Percentiles rank a stretch among this genome's conserved stretches.
Conservation (phyloP, 192 early-diverging fungal species). For the Backusella tuberculispora region DNA sequence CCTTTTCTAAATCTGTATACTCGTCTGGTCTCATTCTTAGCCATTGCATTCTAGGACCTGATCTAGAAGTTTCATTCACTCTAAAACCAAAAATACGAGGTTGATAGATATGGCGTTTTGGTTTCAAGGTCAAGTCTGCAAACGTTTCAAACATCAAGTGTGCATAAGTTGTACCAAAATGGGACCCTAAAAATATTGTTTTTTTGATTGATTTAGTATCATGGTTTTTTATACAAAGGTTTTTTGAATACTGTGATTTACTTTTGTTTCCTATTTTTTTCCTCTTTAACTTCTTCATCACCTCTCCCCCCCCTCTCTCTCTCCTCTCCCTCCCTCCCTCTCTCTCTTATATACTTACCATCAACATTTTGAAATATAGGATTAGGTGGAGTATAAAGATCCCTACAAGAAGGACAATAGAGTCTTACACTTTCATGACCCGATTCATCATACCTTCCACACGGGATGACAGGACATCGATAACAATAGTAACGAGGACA, state of each 20-base stretch:
- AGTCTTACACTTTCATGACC: slow-evolving; percentile 75
- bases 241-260: too few species aligned
- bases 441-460: slow-evolving; percentile 69
- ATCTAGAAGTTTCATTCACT: slow-evolving; percentile 71
- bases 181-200: slow-evolving; percentile 69
- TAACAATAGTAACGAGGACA: slow-evolving; percentile 77
- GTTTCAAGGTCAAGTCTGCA: slow-evolving; percentile 74
- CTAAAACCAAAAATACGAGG: slow-evolving; percentile 94
- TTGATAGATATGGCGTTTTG: slow-evolving; percentile 66
- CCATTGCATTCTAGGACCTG: slow-evolving; percentile 93
- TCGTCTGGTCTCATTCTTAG: slow-evolving; percentile 61
- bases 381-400: slow-evolving; percentile 75
- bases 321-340: background rate
- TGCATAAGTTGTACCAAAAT: slow-evolving; percentile 96
- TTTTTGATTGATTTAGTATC: background rate
- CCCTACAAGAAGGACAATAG: slow-evolving; percentile 79
- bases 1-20: slow-evolving; percentile 14
- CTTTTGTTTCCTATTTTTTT: too few species aligned
- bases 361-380: slow-evolving; percentile 69
- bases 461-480: slow-evolving; percentile 64
- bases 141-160: slow-evolving; percentile 91
- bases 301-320: too few species aligned
- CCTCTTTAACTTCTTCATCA: too few species aligned
- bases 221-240: too few species aligned
- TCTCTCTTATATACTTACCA: slow-evolving; percentile 46